Percentiles rank a stretch among this genome's conserved stretches.
These are phyloP conservation scores for Lachancea thermotolerans DNA, from an alignment of 805 yeast genomes.

Conservation along the genomic window DNA sequence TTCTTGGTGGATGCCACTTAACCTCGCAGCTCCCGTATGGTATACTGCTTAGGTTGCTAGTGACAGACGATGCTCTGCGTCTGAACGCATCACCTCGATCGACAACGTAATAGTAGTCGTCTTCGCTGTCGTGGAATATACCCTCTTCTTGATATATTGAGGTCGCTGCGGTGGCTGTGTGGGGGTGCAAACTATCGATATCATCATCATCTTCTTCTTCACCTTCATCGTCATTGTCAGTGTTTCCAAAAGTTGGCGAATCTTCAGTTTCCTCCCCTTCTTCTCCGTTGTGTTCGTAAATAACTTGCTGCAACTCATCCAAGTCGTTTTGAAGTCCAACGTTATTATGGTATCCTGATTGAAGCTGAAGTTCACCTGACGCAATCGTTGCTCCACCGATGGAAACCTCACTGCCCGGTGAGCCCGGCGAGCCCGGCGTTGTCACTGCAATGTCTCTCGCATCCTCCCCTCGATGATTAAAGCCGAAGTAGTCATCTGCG, in stretches of 20 bases:
- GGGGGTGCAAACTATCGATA: conserved; percentile 10
- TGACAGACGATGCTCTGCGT: conserved; percentile 19
- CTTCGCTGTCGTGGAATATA: conserved; percentile 22
- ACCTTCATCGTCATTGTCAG: conserved; percentile 11
- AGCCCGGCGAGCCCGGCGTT: conserved; percentile 4
- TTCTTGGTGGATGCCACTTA: conserved; percentile 46
- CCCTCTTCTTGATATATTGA: conserved; percentile 27
- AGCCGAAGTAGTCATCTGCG: conserved; percentile 4
- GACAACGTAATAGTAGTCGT: conserved; percentile 19
- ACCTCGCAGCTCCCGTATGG: conserved; percentile 24
- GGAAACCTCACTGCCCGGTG: conserved; percentile 3
- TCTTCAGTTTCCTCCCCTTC: conserved; percentile 14
- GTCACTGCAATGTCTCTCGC: neutral
- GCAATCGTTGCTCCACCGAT: conserved; percentile 1
- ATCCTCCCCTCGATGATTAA: neutral
- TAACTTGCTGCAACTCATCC: conserved; percentile 46
- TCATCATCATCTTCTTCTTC: conserved; percentile 13
- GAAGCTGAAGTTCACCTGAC: conserved; percentile 7
- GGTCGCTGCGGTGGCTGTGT: conserved; percentile 7
- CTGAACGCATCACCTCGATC: conserved; percentile 12
- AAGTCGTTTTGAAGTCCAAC: conserved; percentile 61
- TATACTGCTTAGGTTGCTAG: conserved; percentile 20
- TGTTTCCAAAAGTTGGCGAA: conserved; percentile 1
- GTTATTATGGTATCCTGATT: conserved; percentile 7
- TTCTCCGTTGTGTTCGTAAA: conserved; percentile 21